A percentile compares a stretch with the other conserved stretches of the same genome.
Evolutionary conservation across 2,329 filamentous ascomycete genomes (phyloP).

Genomic region (Dactylonectria estremocensis): DNA sequence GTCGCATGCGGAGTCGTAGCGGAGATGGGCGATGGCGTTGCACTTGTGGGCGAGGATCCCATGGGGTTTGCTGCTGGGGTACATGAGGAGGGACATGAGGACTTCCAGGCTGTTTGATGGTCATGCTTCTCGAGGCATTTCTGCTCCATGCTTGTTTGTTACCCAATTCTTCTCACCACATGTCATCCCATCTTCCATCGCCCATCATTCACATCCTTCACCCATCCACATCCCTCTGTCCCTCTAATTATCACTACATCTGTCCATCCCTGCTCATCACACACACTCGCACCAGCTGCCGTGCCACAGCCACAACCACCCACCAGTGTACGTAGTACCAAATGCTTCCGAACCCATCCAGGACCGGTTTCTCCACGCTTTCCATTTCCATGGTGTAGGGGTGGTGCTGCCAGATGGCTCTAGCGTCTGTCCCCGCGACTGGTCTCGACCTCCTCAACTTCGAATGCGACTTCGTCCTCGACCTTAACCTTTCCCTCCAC

Average conservation of each 20-base stretch:
- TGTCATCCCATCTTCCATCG: background rate
- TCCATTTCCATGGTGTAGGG: constrained; percentile 17
- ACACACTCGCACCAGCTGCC: background rate
- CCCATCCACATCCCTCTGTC: background rate
- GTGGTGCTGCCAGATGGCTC: constrained; percentile 24
- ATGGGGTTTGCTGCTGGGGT: constrained; percentile 27
- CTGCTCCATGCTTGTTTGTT: background rate
- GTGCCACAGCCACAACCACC: constrained; percentile 9
- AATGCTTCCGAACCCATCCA: constrained; percentile 19
- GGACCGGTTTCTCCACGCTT: constrained; percentile 14
- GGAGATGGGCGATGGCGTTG: constrained; percentile 32
- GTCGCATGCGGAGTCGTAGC: constrained; percentile 24
- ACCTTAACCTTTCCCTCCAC: constrained; percentile 9
- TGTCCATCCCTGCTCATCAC: background rate
- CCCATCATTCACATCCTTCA: background rate
- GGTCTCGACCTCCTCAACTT: constrained; percentile 17
- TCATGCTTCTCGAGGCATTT: background rate
- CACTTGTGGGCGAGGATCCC: constrained; percentile 21
- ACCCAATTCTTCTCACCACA: background rate
- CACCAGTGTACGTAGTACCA: constrained; percentile 2
- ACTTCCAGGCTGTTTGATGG: background rate
- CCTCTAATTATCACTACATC: background rate
- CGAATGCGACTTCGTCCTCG: constrained; percentile 18
- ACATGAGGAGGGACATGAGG: constrained; percentile 9
- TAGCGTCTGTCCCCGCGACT: constrained; percentile 27